phyloP scores from a whole-genome alignment of 139 green algal genomes.

The Auxenochlorella pyrenoidosa region DNA sequence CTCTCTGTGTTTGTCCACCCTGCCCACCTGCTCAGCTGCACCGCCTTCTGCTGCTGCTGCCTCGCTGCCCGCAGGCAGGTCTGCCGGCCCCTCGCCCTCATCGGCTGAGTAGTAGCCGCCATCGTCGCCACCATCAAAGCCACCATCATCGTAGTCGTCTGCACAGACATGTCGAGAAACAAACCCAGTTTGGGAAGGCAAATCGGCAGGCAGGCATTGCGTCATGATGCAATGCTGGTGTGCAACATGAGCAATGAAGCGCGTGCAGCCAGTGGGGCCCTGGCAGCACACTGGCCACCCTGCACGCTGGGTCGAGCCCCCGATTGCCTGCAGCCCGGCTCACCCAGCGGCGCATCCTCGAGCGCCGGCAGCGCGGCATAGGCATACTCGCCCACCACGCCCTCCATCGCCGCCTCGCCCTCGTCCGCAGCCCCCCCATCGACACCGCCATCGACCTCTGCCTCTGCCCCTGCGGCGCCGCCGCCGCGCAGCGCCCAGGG shows the following conservation, averaged over 20 bases:
- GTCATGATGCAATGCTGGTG: not conserved
- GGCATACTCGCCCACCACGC: slow-evolving; percentile 29
- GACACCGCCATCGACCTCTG: not conserved
- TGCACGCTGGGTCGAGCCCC: no score
- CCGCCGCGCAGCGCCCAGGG: not conserved
- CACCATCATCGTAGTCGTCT: slow-evolving; percentile 20
- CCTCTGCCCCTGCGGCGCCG: not conserved
- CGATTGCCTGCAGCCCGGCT: not conserved
- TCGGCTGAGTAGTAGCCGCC: slow-evolving; percentile 32
- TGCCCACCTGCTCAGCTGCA: slow-evolving; percentile 4
- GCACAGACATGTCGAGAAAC: not conserved
- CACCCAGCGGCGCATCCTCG: slow-evolving; percentile 18
- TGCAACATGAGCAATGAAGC: not conserved
- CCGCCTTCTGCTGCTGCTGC: not conserved
- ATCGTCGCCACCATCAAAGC: slow-evolving; percentile 12
- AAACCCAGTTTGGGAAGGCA: not conserved
- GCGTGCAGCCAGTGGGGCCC: not conserved
- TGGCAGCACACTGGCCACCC: no score
- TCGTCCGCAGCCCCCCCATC: not conserved
- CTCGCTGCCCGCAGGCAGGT: not conserved
- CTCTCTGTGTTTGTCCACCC: not conserved
- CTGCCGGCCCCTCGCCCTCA: not conserved
- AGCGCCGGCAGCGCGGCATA: slow-evolving; percentile 1
- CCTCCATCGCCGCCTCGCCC: slow-evolving; percentile 6
- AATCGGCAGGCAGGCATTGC: no score